Evolutionary conservation across 768 basidiomycete species (phyloP).

Genomic region (Hypsizygus marmoreus): DNA sequence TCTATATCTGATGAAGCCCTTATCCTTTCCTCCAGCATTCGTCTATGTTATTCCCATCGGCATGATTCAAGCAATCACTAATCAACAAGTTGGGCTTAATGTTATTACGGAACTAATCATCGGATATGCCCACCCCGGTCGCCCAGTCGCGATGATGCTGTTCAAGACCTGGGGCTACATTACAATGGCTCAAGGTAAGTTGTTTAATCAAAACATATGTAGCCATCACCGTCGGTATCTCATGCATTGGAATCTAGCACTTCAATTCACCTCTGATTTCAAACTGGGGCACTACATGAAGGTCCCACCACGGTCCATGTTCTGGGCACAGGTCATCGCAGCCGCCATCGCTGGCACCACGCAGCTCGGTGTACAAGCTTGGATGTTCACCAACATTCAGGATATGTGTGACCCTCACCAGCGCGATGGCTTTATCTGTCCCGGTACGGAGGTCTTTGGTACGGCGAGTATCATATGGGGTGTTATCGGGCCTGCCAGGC

Average conservation of each 20-base stretch:
- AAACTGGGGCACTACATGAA: constrained; percentile 84
- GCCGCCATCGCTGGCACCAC: constrained; percentile 70
- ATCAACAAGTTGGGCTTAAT: constrained; percentile 72
- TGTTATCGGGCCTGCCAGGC: constrained; percentile 74
- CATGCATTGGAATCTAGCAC: constrained; percentile 35
- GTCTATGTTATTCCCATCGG: constrained; percentile 74
- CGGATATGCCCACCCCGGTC: constrained; percentile 78
- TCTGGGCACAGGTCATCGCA: constrained; percentile 68
- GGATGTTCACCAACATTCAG: constrained; percentile 73
- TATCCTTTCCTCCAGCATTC: constrained; percentile 33
- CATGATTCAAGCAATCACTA: constrained; percentile 74
- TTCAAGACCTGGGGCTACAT: constrained; percentile 86
- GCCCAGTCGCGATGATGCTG: constrained; percentile 81
- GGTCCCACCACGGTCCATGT: constrained; percentile 75
- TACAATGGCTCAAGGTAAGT: constrained; percentile 54
- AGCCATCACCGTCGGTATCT: too few species aligned
- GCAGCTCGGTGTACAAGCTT: constrained; percentile 75
- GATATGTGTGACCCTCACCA: constrained; percentile 58
- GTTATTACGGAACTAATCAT: constrained; percentile 83
- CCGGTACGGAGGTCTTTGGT: constrained; percentile 70
- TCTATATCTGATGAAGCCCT: neutral
- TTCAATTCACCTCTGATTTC: constrained; percentile 73
- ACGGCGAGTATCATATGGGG: constrained; percentile 83
- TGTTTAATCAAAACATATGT: neutral
- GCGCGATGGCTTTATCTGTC: constrained; percentile 70